A percentile compares a stretch with the other conserved stretches of the same genome.
These are phyloP conservation scores for Barnettozyma populi DNA, from an alignment of 805 yeast species.

Conservation along the genomic window DNA sequence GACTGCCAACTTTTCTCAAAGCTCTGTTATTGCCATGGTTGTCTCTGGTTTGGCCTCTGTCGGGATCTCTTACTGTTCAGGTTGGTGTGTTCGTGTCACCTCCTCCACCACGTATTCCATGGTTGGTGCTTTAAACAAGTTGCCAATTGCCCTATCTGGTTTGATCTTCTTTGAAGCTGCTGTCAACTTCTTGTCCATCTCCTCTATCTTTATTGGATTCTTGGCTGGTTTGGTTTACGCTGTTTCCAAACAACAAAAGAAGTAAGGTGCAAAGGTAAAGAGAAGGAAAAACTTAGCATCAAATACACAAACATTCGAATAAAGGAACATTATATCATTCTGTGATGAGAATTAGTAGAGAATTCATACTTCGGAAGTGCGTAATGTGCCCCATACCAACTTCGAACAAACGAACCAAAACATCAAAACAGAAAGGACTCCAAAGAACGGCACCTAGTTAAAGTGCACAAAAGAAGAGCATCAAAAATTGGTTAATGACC, in stretches of 20 bases:
- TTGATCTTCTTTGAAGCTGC: constrained; percentile 93
- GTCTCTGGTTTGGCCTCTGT: constrained; percentile 92
- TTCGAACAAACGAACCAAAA: no score
- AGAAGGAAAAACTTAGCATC: background rate
- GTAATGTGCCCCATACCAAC: no score
- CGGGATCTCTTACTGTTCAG: constrained; percentile 97
- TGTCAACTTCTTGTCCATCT: constrained; percentile 83
- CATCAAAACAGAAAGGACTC: background rate
- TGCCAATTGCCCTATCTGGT: constrained; percentile 95
- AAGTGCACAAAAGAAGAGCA: background rate
- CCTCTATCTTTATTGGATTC: constrained; percentile 91
- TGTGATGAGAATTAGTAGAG: no score
- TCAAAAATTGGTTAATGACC: background rate
- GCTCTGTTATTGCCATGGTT: constrained; percentile 72
- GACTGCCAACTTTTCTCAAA: constrained; percentile 66
- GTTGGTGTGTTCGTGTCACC: constrained; percentile 99
- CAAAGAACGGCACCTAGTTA: background rate
- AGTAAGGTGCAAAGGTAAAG: constrained; percentile 6
- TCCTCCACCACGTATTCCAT: constrained; percentile 97
- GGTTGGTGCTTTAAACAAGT: constrained; percentile 98
- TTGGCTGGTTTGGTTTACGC: constrained; percentile 94
- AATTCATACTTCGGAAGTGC: no score
- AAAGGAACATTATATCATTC: no score
- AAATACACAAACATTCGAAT: background rate
- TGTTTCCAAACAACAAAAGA: constrained; percentile 81